phyloP scores from a whole-genome alignment of 1,284 basidiomycete species.

The Schizophyllum amplum region DNA sequence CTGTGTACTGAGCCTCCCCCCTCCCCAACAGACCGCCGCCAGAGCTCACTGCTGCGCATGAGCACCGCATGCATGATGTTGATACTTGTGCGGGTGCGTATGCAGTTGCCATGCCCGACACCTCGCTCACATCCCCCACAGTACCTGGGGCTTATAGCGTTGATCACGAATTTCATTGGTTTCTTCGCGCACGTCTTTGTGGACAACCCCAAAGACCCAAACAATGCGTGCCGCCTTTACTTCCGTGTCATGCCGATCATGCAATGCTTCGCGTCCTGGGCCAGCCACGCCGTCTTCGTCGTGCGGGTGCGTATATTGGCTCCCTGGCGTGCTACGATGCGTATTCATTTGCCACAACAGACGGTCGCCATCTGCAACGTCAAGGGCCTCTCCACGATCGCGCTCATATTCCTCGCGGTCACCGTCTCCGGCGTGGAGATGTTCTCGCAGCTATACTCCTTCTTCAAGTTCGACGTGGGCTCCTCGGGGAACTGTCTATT shows the following conservation, averaged over 20 bases:
- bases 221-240: neutral
- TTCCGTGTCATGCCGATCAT: slow-evolving; percentile 5
- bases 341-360: neutral
- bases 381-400: neutral
- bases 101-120: neutral
- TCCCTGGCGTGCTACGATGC: neutral
- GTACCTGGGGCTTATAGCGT: slow-evolving; percentile 4
- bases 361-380: slow-evolving; percentile 6
- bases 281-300: slow-evolving; percentile 8
- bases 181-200: slow-evolving; percentile 4
- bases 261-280: slow-evolving; percentile 7
- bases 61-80: slow-evolving; percentile 5
- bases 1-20: neutral
- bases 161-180: slow-evolving; percentile 2
- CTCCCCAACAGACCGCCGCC: slow-evolving; percentile 3
- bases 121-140: neutral
- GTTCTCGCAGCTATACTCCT: slow-evolving; percentile 6
- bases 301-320: neutral
- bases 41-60: neutral
- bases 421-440: slow-evolving; percentile 1
- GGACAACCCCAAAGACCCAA: neutral
- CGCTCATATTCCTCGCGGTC: neutral
- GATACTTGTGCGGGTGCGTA: slow-evolving; percentile 4
- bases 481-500: slow-evolving; percentile 6
- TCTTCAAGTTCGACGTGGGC: slow-evolving; percentile 3